Base-by-base conservation (phyloP, 1,284 basidiomycete species). In the Ganoderma boninense region DNA sequence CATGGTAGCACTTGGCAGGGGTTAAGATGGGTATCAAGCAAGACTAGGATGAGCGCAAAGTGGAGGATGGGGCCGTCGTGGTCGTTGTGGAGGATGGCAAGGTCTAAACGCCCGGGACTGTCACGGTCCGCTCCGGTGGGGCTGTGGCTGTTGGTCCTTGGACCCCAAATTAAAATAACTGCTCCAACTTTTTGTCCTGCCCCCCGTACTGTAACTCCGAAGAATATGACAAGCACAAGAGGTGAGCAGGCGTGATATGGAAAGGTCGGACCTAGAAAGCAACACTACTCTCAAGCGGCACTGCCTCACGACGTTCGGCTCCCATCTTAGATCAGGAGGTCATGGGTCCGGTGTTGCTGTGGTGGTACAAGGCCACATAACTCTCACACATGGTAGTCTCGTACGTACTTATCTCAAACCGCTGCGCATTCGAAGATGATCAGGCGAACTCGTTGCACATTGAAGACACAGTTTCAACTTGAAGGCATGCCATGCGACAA, bases 61-160 rank as follows among this genome's bases (percentile, higher is more conserved):
- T 26, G 2, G 63, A 62, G 32, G 66, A 64, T 52, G 43, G 42
- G 60, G 40, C 56, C 57, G 70, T 62, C 40, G 61, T 68, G 65
- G 64, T 65, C 32, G 64, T 69, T 38, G 68, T 23, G 52, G 68
- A 65, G 68, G 61, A 44, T 38, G 72, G 29, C n/a, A 61, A 44
- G 64, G 54, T 67, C n/a, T 26, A 68, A 68, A 66, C 71, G 71
- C 71, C 65, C 71, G 54, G 56, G 5, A 23, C 29, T 29, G 23
- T n/a, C n/a, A 23, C 29, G 18, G 23, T n/a, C n/a, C 64, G 64
- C n/a, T 54, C 38, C 35, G 52, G 7, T 16, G 52, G 52, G 64
- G 54, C 64, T 65, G 64, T 65, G 64, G 43, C 57, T 59, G 29
- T n/a, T 5, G 29, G 1, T 2, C 20, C 18, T 18, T 18, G 20